phyloP scores from a whole-genome alignment of 2,329 filamentous ascomycete species.

The Scopulariopsis brevicaulis region DNA sequence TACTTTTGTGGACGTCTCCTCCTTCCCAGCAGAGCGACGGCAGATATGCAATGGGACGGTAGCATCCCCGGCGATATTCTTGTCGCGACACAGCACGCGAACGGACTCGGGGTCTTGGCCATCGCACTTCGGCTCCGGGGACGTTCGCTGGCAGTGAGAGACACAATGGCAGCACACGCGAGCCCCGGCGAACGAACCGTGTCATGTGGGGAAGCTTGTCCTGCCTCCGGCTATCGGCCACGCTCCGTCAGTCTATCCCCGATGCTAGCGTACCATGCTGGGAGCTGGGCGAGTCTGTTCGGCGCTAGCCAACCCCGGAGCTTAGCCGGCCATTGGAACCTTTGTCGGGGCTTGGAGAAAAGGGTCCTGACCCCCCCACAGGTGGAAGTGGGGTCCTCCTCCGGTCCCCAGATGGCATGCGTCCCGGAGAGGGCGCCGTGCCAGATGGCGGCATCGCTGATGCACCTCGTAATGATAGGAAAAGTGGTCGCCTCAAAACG shows the following conservation, averaged over 20 bases:
- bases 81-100: background rate
- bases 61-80: background rate
- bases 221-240: too few relatives aligned
- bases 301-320: background rate
- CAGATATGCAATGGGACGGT: background rate
- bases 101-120: too few relatives aligned
- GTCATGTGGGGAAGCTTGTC: too few relatives aligned
- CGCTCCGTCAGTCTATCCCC: too few relatives aligned
- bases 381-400: background rate
- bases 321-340: background rate
- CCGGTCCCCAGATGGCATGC: background rate
- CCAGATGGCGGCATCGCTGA: too few relatives aligned
- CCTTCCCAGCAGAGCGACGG: background rate
- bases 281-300: background rate
- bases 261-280: background rate
- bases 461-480: too few relatives aligned
- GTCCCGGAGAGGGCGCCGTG: too few relatives aligned
- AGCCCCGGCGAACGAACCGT: too few relatives aligned
- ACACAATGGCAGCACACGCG: too few relatives aligned
- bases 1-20: background rate
- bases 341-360: background rate
- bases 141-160: too few relatives aligned
- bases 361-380: background rate
- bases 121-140: too few relatives aligned
- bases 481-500: too few relatives aligned